These are phyloP conservation scores for Phymatotrichopsis omnivora DNA, from an alignment of 2,329 filamentous ascomycete genomes.

Conservation along the genomic window DNA sequence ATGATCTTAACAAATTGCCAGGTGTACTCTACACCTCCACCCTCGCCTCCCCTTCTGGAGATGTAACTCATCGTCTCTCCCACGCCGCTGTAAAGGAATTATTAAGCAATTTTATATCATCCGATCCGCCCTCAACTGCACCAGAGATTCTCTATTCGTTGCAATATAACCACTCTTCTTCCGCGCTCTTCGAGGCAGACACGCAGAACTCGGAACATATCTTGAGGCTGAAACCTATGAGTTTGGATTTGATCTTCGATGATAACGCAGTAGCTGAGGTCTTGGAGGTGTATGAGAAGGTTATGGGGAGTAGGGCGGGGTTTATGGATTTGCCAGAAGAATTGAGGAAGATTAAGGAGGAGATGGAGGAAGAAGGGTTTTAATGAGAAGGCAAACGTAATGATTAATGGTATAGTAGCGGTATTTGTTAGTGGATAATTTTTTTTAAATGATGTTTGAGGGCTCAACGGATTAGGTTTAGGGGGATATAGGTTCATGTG, in stretches of 20 bases:
- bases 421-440: no score
- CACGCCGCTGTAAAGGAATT: no score
- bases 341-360: slow-evolving; percentile 11
- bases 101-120: no score
- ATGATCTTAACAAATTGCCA: not conserved
- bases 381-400: no score
- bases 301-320: slow-evolving; percentile 19
- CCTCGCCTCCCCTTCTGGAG: not conserved
- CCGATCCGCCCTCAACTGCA: no score
- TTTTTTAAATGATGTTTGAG: no score
- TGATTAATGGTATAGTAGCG: no score
- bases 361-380: slow-evolving; percentile 18
- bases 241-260: slow-evolving; percentile 17
- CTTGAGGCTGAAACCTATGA: slow-evolving; percentile 6
- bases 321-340: slow-evolving; percentile 22
- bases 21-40: slow-evolving; percentile 9
- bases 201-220: no score
- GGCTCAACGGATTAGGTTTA: no score
- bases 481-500: no score
- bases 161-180: not conserved
- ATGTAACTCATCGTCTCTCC: not conserved
- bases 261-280: slow-evolving; percentile 18
- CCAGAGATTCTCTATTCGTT: slow-evolving; percentile 3
- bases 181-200: no score
- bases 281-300: slow-evolving; percentile 11